Percentiles rank a stretch among this genome's conserved stretches.
These are phyloP conservation scores for Pseudogymnoascus pannorum DNA, from an alignment of 2,329 filamentous ascomycete species.

Conservation along the genomic window DNA sequence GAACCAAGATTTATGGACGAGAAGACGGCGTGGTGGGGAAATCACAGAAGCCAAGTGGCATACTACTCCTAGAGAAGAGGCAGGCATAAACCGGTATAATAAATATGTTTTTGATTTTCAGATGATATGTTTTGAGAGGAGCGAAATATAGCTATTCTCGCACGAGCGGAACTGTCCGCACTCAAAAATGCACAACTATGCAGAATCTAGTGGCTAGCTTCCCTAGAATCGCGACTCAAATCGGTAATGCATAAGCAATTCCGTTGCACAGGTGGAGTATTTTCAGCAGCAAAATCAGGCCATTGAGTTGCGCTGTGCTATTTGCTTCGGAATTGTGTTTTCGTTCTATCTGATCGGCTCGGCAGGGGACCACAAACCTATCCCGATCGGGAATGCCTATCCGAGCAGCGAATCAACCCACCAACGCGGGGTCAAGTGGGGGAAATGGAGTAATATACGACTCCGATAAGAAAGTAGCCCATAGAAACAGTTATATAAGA, in stretches of 20 bases:
- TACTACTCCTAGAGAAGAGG: conserved; percentile 42
- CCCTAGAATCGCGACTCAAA: neutral
- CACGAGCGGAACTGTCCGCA: conserved; percentile 6
- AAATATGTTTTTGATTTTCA: neutral
- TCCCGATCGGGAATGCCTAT: conserved; percentile 1
- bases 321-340: neutral
- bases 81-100: conserved; percentile 9
- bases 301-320: neutral
- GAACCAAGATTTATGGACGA: conserved; percentile 25
- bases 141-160: neutral
- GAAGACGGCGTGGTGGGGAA: conserved; percentile 37
- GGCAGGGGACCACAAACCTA: neutral
- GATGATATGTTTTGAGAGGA: neutral
- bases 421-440: conserved; percentile 7
- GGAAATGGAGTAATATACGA: conserved; percentile 9
- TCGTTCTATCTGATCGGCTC: neutral
- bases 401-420: neutral
- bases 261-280: neutral
- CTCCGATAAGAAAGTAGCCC: conserved; percentile 8
- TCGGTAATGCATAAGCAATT: neutral
- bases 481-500: neutral
- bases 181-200: neutral
- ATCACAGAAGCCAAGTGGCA: conserved; percentile 40
- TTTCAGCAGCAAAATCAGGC: neutral
- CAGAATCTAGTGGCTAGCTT: neutral